A percentile compares a stretch with the other conserved stretches of the same genome.
These are phyloP conservation scores for Paraphoma sp. DNA, from an alignment of 2,329 filamentous ascomycete species.

Conservation along the genomic window DNA sequence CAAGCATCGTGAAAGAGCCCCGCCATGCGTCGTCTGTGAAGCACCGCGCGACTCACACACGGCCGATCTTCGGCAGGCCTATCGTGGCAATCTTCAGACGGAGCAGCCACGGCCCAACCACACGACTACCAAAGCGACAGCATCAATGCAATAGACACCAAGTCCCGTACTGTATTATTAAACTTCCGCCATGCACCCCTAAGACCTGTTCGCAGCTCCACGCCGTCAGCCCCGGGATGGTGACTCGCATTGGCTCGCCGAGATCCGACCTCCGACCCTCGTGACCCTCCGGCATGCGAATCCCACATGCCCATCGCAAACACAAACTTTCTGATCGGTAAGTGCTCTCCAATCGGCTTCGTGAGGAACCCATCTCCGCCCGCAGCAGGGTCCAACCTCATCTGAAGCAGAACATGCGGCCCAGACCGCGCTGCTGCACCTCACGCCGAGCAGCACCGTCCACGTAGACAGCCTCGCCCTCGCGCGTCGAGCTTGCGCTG, in stretches of 20 bases:
- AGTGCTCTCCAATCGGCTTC: background rate
- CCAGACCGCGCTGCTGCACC: constrained; percentile 50
- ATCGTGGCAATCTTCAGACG: background rate
- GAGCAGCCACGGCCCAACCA: background rate
- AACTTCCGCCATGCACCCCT: background rate
- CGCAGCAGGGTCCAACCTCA: constrained; percentile 14
- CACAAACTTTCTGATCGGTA: constrained; percentile 11
- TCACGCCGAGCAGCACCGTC: constrained; percentile 52
- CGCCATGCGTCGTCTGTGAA: background rate
- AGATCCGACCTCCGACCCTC: constrained; percentile 8
- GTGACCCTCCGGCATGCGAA: constrained; percentile 24
- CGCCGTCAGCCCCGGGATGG: constrained; percentile 32
- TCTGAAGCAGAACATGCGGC: constrained; percentile 40
- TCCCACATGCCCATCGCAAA: constrained; percentile 12
- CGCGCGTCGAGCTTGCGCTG: constrained; percentile 38
- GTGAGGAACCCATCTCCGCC: constrained; percentile 10
- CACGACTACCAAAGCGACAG: background rate
- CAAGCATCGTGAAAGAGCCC: background rate
- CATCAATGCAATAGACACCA: background rate
- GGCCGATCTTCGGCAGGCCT: background rate
- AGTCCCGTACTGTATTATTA: background rate
- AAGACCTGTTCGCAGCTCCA: constrained; percentile 12
- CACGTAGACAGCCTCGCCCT: constrained; percentile 62
- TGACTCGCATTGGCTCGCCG: constrained; percentile 32
- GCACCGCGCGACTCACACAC: background rate